phyloP scores from a whole-genome alignment of 1,284 basidiomycete species.

The Sanguinoderma infundibulare region DNA sequence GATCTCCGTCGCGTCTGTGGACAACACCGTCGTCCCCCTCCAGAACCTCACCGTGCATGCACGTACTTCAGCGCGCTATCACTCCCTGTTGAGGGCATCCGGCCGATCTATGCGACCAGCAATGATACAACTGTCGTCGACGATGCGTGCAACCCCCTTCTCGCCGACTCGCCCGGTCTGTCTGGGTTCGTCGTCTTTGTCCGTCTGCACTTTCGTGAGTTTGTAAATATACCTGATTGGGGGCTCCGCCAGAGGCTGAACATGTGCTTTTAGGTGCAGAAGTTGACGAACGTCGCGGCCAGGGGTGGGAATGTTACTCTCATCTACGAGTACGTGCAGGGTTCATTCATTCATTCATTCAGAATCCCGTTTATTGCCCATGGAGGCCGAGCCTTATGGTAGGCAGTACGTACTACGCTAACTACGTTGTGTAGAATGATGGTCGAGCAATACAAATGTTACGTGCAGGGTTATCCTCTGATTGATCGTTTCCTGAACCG shows the following conservation, averaged over 20 bases:
- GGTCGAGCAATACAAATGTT: too few relatives aligned
- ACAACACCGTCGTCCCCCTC: conserved; percentile 48
- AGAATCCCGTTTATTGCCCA: too few relatives aligned
- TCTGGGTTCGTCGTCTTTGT: conserved; percentile 51
- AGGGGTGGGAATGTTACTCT: conserved; percentile 53
- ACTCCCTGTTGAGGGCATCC: conserved; percentile 37
- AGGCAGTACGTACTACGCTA: too few relatives aligned
- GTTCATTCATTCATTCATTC: not conserved
- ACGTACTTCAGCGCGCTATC: conserved; percentile 46
- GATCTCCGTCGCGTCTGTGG: conserved; percentile 53
- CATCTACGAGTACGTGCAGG: conserved; percentile 59
- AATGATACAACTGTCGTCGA: conserved; percentile 46
- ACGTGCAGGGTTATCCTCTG: too few relatives aligned
- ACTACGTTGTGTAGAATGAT: too few relatives aligned
- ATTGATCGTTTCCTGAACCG: too few relatives aligned
- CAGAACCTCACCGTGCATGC: conserved; percentile 45
- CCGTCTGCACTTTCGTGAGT: conserved; percentile 52
- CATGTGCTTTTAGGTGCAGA: conserved; percentile 38
- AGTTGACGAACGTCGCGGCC: conserved; percentile 51
- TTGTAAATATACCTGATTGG: conserved; percentile 8
- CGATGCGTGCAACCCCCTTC: conserved; percentile 60
- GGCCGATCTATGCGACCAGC: conserved; percentile 49
- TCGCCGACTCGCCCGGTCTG: conserved; percentile 55
- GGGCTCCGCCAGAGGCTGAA: conserved; percentile 8
- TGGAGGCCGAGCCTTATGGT: too few relatives aligned